Percentiles rank a stretch among this genome's conserved stretches.
Conservation (phyloP, 2,329 filamentous ascomycete species). For the Venturia effusa region DNA sequence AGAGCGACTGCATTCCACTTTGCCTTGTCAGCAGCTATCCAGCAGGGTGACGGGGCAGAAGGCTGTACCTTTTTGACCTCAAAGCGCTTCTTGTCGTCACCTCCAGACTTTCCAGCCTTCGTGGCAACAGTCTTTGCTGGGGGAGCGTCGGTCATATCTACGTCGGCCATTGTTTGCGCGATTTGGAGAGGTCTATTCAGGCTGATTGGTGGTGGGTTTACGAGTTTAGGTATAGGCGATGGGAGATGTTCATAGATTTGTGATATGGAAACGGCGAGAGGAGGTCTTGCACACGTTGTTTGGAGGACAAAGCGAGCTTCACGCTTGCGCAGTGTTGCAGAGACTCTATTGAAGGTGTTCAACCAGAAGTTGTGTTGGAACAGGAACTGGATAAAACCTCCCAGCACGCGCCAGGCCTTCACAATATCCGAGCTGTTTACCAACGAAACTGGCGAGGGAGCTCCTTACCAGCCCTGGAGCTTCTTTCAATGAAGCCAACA, state of each 20-base stretch:
- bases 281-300: not conserved
- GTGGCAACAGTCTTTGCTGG: conserved; percentile 39
- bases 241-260: not conserved
- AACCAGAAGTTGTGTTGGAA: not conserved
- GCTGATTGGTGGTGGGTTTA: conserved; percentile 16
- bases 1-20: conserved; percentile 98
- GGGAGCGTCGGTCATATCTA: conserved; percentile 88
- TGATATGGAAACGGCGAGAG: not conserved
- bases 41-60: not conserved
- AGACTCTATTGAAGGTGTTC: not conserved
- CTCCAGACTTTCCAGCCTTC: conserved; percentile 38
- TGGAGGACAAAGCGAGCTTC: not conserved
- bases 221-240: not conserved
- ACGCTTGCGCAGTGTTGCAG: not conserved
- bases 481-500: too few relatives aligned
- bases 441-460: not conserved
- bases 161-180: conserved; percentile 68
- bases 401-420: not conserved
- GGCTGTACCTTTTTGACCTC: conserved; percentile 91
- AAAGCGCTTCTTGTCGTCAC: conserved; percentile 82
- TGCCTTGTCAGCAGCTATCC: conserved; percentile 3
- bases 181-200: conserved; percentile 14
- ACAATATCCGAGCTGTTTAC: not conserved
- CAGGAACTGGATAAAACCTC: not conserved
- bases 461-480: too few relatives aligned